A percentile compares a stretch with the other conserved stretches of the same genome.
Conservation (phyloP, 2,329 filamentous ascomycete genomes). For the Apiospora phragmitis region DNA sequence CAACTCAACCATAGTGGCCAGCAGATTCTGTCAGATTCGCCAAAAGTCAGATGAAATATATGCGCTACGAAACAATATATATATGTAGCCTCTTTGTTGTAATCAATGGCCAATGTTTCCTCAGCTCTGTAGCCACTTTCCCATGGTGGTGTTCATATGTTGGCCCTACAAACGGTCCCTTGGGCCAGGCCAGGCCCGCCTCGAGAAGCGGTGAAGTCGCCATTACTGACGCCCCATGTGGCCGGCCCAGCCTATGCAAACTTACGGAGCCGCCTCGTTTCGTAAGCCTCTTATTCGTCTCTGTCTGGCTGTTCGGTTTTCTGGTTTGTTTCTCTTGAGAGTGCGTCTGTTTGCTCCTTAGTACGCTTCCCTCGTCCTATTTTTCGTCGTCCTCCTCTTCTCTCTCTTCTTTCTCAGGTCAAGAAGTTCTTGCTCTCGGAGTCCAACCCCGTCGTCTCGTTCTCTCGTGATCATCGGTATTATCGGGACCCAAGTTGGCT, state of each 20-base stretch:
- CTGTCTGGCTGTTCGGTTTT: not conserved
- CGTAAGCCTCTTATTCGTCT: not conserved
- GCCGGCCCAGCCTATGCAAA: slow-evolving; percentile 3
- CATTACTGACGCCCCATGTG: slow-evolving; percentile 1
- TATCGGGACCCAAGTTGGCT: slow-evolving; percentile 15
- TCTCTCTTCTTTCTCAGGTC: no score
- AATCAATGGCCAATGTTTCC: not conserved
- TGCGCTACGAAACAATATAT: not conserved
- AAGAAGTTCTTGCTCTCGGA: not conserved
- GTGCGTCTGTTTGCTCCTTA: no score
- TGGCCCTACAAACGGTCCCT: not conserved
- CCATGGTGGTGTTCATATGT: not conserved
- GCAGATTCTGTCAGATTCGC: not conserved
- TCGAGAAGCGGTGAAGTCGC: slow-evolving; percentile 7
- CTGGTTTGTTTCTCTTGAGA: not conserved
- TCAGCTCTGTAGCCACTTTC: not conserved
- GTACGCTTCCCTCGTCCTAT: no score
- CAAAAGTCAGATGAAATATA: not conserved
- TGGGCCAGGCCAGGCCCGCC: not conserved
- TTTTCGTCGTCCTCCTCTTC: not conserved
- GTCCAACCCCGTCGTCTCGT: not conserved
- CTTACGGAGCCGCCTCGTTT: not conserved
- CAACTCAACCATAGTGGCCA: not conserved
- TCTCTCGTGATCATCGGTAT: not conserved
- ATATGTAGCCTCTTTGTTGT: not conserved